Conservation (phyloP, 257 asterid species). For the Solanum chmielewskii region DNA sequence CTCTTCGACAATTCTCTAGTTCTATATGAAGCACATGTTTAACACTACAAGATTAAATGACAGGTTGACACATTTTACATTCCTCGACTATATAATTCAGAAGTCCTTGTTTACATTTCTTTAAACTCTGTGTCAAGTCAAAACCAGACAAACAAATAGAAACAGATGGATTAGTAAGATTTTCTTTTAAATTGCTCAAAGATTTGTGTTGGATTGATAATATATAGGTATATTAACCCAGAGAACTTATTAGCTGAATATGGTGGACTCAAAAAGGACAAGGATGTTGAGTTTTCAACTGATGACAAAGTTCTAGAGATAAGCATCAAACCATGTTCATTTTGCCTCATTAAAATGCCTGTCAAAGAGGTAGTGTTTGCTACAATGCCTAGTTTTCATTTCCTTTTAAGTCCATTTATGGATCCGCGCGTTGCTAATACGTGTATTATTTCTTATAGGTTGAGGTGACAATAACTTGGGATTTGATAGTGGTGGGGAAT, state of each 20-base stretch:
- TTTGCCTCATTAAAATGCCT: slow-evolving; percentile 44
- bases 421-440: background rate
- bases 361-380: slow-evolving; percentile 30
- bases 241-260: slow-evolving; percentile 45
- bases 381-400: background rate
- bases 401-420: background rate
- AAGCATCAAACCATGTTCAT: slow-evolving; percentile 26
- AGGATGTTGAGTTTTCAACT: slow-evolving; percentile 51
- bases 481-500: slow-evolving; percentile 47
- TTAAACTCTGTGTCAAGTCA: background rate
- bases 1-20: background rate
- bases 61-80: background rate
- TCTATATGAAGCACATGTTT: background rate
- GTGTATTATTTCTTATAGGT: slow-evolving; percentile 12
- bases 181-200: background rate
- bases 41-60: background rate
- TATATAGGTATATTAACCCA: slow-evolving; percentile 40
- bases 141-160: background rate
- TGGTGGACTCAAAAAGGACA: slow-evolving; percentile 67
- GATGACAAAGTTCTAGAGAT: slow-evolving; percentile 63
- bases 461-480: slow-evolving; percentile 66
- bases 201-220: background rate
- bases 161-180: background rate
- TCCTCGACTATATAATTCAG: background rate
- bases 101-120: background rate